These are phyloP conservation scores for Climacium dendroides DNA, from an alignment of 225 moss, liverwort and hornwort genomes.

Conservation along the genomic window DNA sequence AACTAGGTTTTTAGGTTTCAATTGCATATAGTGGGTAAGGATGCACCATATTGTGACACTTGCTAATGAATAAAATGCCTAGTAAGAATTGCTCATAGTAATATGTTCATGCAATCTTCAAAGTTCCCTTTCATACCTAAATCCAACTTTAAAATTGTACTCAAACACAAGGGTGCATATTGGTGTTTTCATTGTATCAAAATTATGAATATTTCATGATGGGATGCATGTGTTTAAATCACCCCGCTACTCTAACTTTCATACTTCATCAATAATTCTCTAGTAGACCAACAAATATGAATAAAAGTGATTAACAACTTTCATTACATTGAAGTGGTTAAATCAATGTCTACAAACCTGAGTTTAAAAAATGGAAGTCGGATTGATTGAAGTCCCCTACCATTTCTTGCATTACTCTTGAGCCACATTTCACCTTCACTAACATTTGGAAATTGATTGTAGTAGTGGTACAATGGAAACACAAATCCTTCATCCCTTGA, in stretches of 20 bases:
- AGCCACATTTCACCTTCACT: background rate
- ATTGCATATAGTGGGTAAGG: too few relatives aligned
- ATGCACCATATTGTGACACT: background rate
- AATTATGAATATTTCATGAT: accelerated
- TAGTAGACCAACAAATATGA: too few relatives aligned
- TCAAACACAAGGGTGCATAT: too few relatives aligned
- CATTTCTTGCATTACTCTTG: background rate
- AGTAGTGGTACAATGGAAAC: background rate
- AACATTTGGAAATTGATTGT: background rate
- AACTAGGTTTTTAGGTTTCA: background rate
- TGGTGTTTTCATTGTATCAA: too few relatives aligned
- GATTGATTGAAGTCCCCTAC: background rate
- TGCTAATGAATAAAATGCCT: too few relatives aligned
- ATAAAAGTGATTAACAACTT: too few relatives aligned
- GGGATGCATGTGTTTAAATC: background rate
- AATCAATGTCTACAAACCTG: background rate
- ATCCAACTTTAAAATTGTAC: background rate
- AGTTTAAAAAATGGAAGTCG: background rate
- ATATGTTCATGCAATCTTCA: background rate
- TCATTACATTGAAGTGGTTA: background rate
- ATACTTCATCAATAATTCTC: background rate
- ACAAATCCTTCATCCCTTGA: background rate
- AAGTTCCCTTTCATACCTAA: too few relatives aligned
- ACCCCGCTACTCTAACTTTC: accelerated
- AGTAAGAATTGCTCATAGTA: background rate